These are phyloP conservation scores for Inonotus obliquus DNA, from an alignment of 1,284 basidiomycete genomes.

Conservation along the genomic window DNA sequence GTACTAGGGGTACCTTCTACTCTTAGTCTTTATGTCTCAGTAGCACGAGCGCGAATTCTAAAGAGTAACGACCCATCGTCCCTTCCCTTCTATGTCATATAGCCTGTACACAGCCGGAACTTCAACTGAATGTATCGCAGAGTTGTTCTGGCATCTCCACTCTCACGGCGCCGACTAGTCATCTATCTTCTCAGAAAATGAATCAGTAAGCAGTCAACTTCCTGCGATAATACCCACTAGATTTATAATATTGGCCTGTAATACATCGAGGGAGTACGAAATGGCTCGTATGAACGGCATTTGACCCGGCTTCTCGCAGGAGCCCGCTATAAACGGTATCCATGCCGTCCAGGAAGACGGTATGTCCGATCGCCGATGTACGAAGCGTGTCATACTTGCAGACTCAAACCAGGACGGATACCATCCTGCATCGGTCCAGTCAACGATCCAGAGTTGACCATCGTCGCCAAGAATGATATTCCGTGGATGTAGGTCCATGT, in stretches of 20 bases:
- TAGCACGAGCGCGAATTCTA: no score
- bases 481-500: conserved; percentile 26
- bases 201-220: neutral
- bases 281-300: neutral
- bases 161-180: neutral
- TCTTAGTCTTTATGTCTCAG: neutral
- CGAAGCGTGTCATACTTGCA: neutral
- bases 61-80: no score
- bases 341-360: neutral
- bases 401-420: conserved; percentile 30
- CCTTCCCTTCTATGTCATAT: neutral
- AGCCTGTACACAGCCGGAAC: neutral
- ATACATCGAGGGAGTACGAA: neutral
- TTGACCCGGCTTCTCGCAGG: neutral
- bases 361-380: neutral
- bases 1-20: conserved; percentile 18
- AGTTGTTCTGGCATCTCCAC: neutral
- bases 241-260: neutral
- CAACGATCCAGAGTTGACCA: conserved; percentile 28
- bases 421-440: conserved; percentile 28
- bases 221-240: neutral
- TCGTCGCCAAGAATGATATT: conserved; percentile 28
- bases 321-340: neutral
- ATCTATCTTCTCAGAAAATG: neutral
- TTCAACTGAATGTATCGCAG: neutral